A percentile compares a stretch with the other conserved stretches of the same genome.
These are phyloP conservation scores for Penicillium sp. DNA, from an alignment of 2,329 filamentous ascomycete species.

Conservation along the genomic window DNA sequence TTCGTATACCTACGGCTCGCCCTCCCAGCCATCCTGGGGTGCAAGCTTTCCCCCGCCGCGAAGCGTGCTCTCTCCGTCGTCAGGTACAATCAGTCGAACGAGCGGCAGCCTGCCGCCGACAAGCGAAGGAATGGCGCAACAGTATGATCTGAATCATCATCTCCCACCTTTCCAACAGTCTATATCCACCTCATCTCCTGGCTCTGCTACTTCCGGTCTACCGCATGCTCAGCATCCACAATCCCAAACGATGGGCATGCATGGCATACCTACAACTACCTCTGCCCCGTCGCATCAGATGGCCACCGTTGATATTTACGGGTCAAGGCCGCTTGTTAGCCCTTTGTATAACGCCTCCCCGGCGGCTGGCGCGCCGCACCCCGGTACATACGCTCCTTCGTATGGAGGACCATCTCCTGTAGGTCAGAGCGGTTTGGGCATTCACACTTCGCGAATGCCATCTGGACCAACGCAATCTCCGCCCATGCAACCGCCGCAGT, in stretches of 20 bases:
- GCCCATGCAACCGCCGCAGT: conserved; percentile 32
- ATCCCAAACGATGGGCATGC: conserved; percentile 50
- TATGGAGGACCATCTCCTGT: conserved; percentile 26
- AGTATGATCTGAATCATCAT: conserved; percentile 62
- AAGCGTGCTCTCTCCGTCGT: conserved; percentile 56
- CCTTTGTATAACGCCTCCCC: conserved; percentile 37
- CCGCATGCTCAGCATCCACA: conserved; percentile 29
- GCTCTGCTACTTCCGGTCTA: conserved; percentile 19
- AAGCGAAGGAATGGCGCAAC: conserved; percentile 61
- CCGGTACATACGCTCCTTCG: conserved; percentile 39
- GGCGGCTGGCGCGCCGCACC: conserved; percentile 50
- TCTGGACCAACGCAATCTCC: conserved; percentile 51
- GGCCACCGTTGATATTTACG: conserved; percentile 56
- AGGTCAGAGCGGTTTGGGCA: conserved; percentile 39
- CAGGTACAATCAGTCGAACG: conserved; percentile 52
- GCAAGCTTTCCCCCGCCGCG: conserved; percentile 41
- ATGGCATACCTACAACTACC: conserved; percentile 31
- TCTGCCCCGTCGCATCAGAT: conserved; percentile 48
- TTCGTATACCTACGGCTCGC: conserved; percentile 50
- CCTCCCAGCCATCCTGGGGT: conserved; percentile 45
- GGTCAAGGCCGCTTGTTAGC: conserved; percentile 50
- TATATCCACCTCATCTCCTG: conserved; percentile 53
- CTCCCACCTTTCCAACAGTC: conserved; percentile 55
- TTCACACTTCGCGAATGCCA: conserved; percentile 45
- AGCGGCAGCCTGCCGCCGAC: conserved; percentile 57